These are phyloP conservation scores for Wallacemonas sp. DNA, from an alignment of 208 protist species.

Conservation along the genomic window DNA sequence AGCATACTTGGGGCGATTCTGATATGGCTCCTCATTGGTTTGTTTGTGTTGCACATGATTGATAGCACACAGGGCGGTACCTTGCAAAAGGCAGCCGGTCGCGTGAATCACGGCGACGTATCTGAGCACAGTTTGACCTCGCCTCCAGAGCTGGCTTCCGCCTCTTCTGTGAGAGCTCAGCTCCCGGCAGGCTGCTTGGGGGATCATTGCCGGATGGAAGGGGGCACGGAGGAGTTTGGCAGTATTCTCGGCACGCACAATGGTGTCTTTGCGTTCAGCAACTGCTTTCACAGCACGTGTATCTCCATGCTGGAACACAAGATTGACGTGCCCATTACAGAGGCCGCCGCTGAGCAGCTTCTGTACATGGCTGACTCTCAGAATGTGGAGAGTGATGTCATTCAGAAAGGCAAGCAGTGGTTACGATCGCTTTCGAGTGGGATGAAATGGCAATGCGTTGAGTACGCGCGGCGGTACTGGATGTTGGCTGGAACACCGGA, in stretches of 20 bases:
- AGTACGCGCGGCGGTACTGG: slow-evolving; percentile 89
- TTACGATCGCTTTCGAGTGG: slow-evolving; percentile 22
- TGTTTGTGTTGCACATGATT: slow-evolving; percentile 15
- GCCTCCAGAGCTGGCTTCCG: too few relatives aligned
- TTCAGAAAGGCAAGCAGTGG: not conserved
- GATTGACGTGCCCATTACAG: slow-evolving; percentile 16
- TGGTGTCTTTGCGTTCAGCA: slow-evolving; percentile 63
- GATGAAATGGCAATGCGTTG: slow-evolving; percentile 87
- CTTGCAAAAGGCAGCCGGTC: too few relatives aligned
- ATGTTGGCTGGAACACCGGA: slow-evolving; percentile 56
- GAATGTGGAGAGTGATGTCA: not conserved
- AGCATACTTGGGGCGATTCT: slow-evolving; percentile 9
- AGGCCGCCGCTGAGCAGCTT: not conserved
- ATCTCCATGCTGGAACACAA: slow-evolving; percentile 27
- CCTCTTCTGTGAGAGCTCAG: not conserved
- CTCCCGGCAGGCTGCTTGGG: slow-evolving; percentile 5
- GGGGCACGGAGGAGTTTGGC: slow-evolving; percentile 25
- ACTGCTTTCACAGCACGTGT: slow-evolving; percentile 53
- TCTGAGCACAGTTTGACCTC: too few relatives aligned
- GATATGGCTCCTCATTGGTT: slow-evolving; percentile 6
- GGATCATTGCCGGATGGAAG: slow-evolving; percentile 5
- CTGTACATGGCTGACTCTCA: not conserved
- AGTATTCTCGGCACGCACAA: slow-evolving; percentile 47
- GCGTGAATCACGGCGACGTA: too few relatives aligned
- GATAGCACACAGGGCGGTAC: not conserved